Evolutionary conservation across 805 yeast species (phyloP), one percentile per base, ranked within the genome.

Genomic region (Ogataea naganishii): DNA sequence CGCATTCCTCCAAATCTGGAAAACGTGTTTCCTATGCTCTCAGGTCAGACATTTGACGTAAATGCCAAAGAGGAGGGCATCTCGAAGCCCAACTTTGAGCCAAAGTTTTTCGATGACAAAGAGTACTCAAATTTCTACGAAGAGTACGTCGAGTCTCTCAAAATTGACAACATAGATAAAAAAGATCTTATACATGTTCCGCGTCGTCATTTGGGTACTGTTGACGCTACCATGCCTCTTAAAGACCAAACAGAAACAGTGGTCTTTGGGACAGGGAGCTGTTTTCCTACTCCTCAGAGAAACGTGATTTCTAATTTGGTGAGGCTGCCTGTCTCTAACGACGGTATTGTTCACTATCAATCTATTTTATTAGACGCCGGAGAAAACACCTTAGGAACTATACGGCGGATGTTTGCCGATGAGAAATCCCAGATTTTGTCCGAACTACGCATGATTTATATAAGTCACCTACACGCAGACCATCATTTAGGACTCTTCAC

Each of bases 381-480:
- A 12, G 99, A 92, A 49, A 86, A 84, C 35, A 84, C 97, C 0
- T 44, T 80, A 14, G 95, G 94, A 2, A 58, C 82, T 1, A 53
- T 92, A 37, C 50, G 59, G 19, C 69, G 97, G 40, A 61, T 72
- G 33, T 74, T 74, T 37, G 76, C 77, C 0, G 59, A 62, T 7
- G 59, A 58, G 2, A 65, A 66, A 12, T 38, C 62, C 2, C 26
- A 15, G 30, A 24, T 80, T 3, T 63, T 88, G 38, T 40, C 56
- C 23, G 94, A 88, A 43, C 55, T 88, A 34, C 59, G 68, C 19
- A 34, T 83, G 31, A 60, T 89, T 14, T 82, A 72, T 45, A 59
- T 92, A 31, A 80, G 94, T 42, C 99, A 92, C 61, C 62, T 89
- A 43, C 99, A 92, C 55, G 98, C 97, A 0, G 99, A 92, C 51